phyloP scores from a whole-genome alignment of 2,329 filamentous ascomycete genomes.

The Nothophoma quercina region DNA sequence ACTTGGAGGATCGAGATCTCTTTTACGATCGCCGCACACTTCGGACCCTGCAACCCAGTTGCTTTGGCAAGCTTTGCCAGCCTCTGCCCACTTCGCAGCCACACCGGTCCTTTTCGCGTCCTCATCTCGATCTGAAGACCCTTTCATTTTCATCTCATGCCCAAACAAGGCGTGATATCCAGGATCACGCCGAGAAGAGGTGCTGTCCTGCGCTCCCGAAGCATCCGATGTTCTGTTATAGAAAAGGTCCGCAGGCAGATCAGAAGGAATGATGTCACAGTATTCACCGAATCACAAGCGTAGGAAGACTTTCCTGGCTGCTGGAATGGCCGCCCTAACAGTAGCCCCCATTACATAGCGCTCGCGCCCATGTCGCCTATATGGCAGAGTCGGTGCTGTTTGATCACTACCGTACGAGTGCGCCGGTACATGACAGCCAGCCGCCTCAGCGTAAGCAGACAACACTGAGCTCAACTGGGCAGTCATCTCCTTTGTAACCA shows the following conservation, averaged over 20 bases:
- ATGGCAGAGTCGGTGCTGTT: background rate
- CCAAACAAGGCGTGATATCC: constrained; percentile 5
- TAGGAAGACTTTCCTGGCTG: background rate
- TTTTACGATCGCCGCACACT: constrained; percentile 18
- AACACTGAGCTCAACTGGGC: constrained; percentile 1
- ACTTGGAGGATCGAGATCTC: constrained; percentile 24
- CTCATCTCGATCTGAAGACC: constrained; percentile 10
- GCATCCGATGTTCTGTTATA: constrained; percentile 4
- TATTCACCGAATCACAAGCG: constrained; percentile 1
- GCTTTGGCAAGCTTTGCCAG: too few relatives aligned
- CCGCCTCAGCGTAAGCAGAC: background rate
- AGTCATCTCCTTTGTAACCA: constrained; percentile 12
- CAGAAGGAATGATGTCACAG: constrained; percentile 11
- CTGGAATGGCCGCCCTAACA: background rate
- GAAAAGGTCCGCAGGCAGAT: background rate
- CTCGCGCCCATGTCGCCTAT: background rate
- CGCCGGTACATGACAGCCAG: constrained; percentile 4
- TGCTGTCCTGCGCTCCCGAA: constrained; percentile 8
- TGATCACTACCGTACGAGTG: background rate
- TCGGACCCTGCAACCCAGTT: constrained; percentile 5
- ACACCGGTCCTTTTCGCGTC: constrained; percentile 9
- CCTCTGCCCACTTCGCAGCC: constrained; percentile 5
- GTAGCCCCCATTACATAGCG: background rate
- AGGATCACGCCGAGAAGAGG: constrained; percentile 17
- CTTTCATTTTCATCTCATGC: constrained; percentile 4